Evolutionary conservation across 495 filamentous ascomycete species (phyloP).

Genomic region (Trichoderma virens): DNA sequence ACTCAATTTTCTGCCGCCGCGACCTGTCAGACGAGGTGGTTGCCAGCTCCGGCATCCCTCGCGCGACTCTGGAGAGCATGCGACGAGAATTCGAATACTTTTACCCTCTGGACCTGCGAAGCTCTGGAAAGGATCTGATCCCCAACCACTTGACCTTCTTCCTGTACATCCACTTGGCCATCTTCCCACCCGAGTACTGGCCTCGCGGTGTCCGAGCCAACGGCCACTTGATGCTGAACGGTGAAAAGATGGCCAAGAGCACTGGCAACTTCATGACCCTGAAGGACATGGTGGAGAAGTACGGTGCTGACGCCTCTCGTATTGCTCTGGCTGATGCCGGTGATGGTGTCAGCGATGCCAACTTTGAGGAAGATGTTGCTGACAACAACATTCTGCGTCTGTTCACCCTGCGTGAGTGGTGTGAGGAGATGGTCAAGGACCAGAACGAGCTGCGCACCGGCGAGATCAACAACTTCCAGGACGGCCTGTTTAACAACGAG

Average conservation of each 20-base stretch:
- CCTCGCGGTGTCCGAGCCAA: slow-evolving; percentile 76
- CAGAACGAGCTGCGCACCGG: slow-evolving; percentile 61
- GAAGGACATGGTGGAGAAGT: slow-evolving; percentile 78
- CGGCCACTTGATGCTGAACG: slow-evolving; percentile 88
- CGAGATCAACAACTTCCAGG: slow-evolving; percentile 68
- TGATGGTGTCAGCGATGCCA: slow-evolving; percentile 91
- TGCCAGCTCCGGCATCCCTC: slow-evolving; percentile 55
- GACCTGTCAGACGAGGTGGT: slow-evolving; percentile 57
- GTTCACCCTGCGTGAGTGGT: slow-evolving; percentile 84
- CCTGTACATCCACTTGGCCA: slow-evolving; percentile 88
- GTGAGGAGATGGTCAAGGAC: slow-evolving; percentile 72
- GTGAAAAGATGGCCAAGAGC: slow-evolving; percentile 94
- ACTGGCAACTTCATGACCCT: slow-evolving; percentile 95
- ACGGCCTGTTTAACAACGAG: slow-evolving; percentile 88
- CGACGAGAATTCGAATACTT: slow-evolving; percentile 91
- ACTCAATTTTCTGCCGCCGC: slow-evolving; percentile 67
- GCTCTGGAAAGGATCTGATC: slow-evolving; percentile 81
- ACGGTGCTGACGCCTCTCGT: slow-evolving; percentile 85
- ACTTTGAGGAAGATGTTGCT: slow-evolving; percentile 92
- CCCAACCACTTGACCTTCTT: slow-evolving; percentile 92
- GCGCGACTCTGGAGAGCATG: slow-evolving; percentile 66
- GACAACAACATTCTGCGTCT: slow-evolving; percentile 84
- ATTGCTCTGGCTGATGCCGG: slow-evolving; percentile 92
- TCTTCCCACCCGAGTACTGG: slow-evolving; percentile 84
- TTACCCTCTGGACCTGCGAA: slow-evolving; percentile 83